Conservation (phyloP, 805 yeast species). For the Ogataea angusta region DNA sequence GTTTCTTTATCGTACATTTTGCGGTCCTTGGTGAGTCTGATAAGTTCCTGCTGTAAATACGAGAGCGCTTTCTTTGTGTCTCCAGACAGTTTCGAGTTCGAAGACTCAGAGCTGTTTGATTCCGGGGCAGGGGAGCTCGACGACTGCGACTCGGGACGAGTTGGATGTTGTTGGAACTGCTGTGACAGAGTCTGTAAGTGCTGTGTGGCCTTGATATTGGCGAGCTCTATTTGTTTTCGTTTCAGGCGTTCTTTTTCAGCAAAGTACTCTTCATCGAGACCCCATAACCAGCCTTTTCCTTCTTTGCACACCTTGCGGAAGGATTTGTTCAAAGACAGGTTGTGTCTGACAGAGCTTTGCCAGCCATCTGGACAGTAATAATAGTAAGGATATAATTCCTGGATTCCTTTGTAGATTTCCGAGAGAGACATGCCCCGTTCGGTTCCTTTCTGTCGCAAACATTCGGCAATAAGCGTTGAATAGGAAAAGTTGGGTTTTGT, state of each 20-base stretch:
- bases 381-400: slow-evolving; percentile 86
- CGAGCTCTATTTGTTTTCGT: slow-evolving; percentile 62
- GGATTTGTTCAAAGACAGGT: slow-evolving; percentile 79
- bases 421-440: slow-evolving; percentile 75
- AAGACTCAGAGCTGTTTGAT: slow-evolving; percentile 14
- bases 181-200: slow-evolving; percentile 16
- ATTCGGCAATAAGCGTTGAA: slow-evolving; percentile 75
- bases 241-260: slow-evolving; percentile 73
- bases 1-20: slow-evolving; percentile 75
- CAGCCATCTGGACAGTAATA: slow-evolving; percentile 95
- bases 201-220: slow-evolving; percentile 31
- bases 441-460: slow-evolving; percentile 63
- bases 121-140: slow-evolving; percentile 15
- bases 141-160: slow-evolving; percentile 1
- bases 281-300: slow-evolving; percentile 96
- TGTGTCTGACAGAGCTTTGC: slow-evolving; percentile 94
- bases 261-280: slow-evolving; percentile 79
- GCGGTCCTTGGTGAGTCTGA: slow-evolving; percentile 73
- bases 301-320: slow-evolving; percentile 78
- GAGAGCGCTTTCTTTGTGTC: slow-evolving; percentile 74
- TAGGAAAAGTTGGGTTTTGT: slow-evolving; percentile 81
- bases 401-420: slow-evolving; percentile 83
- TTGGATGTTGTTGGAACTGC: slow-evolving; percentile 28
- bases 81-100: slow-evolving; percentile 38
- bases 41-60: slow-evolving; percentile 81